Conservation (phyloP, 441 rosid species). For the Pelargonium australe region DNA sequence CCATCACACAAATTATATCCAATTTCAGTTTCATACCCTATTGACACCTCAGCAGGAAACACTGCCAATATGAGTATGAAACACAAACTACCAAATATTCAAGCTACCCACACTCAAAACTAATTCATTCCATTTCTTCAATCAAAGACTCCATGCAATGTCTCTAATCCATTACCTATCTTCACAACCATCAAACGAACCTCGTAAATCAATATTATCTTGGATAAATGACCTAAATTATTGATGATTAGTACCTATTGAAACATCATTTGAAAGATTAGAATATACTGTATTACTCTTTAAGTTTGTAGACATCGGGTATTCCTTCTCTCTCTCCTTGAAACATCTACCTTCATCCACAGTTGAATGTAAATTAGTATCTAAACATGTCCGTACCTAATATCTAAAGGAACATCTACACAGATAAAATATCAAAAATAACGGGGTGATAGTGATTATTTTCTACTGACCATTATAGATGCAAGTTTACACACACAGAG, state of each 20-base stretch:
- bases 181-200: too few species aligned
- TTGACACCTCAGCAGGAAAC: too few species aligned
- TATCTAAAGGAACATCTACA: neutral
- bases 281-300: slow-evolving; percentile 37
- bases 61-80: neutral
- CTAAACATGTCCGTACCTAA: slow-evolving; percentile 3
- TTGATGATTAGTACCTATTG: too few species aligned
- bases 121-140: neutral
- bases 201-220: too few species aligned
- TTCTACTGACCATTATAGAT: too few species aligned
- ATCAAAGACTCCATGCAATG: neutral
- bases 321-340: slow-evolving; percentile 34
- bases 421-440: neutral
- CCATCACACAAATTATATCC: too few species aligned
- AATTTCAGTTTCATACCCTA: too few species aligned
- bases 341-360: slow-evolving; percentile 80
- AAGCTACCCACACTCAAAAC: neutral
- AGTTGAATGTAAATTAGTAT: slow-evolving; percentile 36
- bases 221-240: too few species aligned
- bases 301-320: slow-evolving; percentile 17
- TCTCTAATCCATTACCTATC: too few species aligned
- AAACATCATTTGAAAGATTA: slow-evolving; percentile 5
- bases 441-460: too few species aligned
- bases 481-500: too few species aligned
- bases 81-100: neutral